These are phyloP conservation scores for Cladosporium sp. DNA, from an alignment of 2,329 filamentous ascomycete genomes.

Conservation along the genomic window DNA sequence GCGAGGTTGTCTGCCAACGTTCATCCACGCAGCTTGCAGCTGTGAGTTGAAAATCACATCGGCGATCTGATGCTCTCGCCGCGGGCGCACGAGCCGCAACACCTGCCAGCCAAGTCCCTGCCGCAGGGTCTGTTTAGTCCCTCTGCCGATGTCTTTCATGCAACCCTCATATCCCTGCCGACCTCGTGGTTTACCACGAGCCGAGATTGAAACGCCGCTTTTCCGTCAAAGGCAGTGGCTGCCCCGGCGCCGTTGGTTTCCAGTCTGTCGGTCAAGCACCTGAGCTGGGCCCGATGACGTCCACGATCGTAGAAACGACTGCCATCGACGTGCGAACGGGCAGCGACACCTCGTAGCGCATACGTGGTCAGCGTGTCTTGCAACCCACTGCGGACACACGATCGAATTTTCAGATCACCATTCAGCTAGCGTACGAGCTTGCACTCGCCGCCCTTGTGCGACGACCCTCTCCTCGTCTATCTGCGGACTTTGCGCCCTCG, in stretches of 20 bases:
- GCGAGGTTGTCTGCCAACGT: neutral
- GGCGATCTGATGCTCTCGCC: neutral
- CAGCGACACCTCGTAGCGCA: neutral
- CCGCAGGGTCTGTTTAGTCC: neutral
- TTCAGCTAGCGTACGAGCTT: neutral
- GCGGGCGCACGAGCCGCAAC: neutral
- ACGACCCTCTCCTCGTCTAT: neutral
- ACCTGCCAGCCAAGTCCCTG: neutral
- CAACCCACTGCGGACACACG: neutral
- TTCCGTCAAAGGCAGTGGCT: neutral
- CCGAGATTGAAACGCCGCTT: neutral
- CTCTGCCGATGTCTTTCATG: neutral
- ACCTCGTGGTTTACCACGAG: neutral
- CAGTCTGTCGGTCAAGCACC: neutral
- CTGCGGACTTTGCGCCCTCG: neutral
- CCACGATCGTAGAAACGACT: neutral
- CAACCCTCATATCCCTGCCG: neutral
- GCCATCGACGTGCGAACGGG: neutral
- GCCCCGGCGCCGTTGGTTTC: constrained; percentile 1
- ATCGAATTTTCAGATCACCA: no score
- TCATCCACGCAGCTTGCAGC: no score
- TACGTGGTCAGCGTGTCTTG: neutral
- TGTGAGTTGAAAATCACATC: neutral
- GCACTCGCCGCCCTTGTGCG: neutral
- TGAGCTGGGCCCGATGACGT: neutral